Evolutionary conservation across 192 early-diverging fungal genomes (phyloP), one percentile per base, ranked within the genome.

Genomic region (Piromyces finnis): DNA sequence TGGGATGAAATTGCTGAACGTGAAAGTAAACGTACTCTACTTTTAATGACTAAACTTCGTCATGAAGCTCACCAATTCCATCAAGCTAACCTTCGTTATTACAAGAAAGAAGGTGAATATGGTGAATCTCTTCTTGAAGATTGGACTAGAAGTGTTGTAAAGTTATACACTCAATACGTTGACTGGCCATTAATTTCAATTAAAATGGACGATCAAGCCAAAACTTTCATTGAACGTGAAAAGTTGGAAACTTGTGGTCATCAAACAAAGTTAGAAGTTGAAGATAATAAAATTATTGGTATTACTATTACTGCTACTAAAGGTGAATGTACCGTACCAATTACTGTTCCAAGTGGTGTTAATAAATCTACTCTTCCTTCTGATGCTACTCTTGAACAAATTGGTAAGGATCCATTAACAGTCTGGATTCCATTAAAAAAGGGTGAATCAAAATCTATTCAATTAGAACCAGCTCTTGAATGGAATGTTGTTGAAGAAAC

Each of bases 1-100:
- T 51, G 41, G 41, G 41, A 51, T 51, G 41, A 51, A 51, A 51
- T 51, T 51, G 15, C 41, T 22, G 41, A 51, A 51, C 41, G 41
- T 51, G 41, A 51, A 51, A 51, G 41, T 51, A 51, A 51, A 6
- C 41, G 41, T 51, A 51, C 41, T 17, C 22, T 51, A 51, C 41
- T 51, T 51, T 51, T 51, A 51, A 51, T 51, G 30, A 28, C 86
- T 39, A 78, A 80, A 37, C 82, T 85, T 29, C 82, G 82, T 28
- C 85, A 84, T 11, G 84, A 86, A 78, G 30, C 39, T 26, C 83
- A 84, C 82, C 85, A 86, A 85, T 85, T 85, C 77, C 84, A 51
- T 6, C 41, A 51, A 51, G 41, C 41, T 51, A 51, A 51, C 41
- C 41, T 51, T 51, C 41, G 41, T 51, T 22, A 51, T 6, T 51